These are phyloP conservation scores for Isatis lusitanica DNA, from an alignment of 441 rosid genomes.

Conservation along the genomic window DNA sequence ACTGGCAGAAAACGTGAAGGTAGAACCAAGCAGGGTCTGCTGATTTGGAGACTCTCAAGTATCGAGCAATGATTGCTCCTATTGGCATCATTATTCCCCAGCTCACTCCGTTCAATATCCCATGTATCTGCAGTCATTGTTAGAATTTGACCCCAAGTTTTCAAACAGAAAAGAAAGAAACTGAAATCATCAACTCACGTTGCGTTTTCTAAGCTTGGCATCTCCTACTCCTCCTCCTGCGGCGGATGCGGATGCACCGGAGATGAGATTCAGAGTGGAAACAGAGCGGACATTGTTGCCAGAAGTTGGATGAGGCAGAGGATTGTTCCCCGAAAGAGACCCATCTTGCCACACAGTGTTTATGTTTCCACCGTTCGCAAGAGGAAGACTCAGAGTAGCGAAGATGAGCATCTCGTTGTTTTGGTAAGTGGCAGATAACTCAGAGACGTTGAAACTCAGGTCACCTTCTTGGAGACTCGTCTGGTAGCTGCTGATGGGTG, in stretches of 20 bases:
- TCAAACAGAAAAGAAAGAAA: neutral
- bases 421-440: conserved; percentile 49
- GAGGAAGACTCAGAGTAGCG: conserved; percentile 55
- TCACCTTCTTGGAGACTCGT: conserved; percentile 50
- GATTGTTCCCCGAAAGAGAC: conserved; percentile 46
- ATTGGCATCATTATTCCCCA: conserved; percentile 88
- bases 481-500: conserved; percentile 52
- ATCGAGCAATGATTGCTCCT: conserved; percentile 73
- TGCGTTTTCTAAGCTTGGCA: conserved; percentile 46
- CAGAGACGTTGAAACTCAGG: conserved; percentile 65
- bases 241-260: conserved; percentile 44
- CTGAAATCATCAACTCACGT: conserved; percentile 44
- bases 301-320: conserved; percentile 42
- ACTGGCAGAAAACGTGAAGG: conserved; percentile 65
- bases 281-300: conserved; percentile 57
- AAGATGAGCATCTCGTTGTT: conserved; percentile 63
- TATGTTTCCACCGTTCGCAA: conserved; percentile 33
- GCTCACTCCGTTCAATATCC: conserved; percentile 67
- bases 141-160: neutral
- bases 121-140: conserved; percentile 62
- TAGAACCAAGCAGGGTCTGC: conserved; percentile 87
- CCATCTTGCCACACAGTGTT: conserved; percentile 91
- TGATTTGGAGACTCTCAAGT: conserved; percentile 68
- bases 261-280: conserved; percentile 57
- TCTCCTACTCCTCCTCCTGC: conserved; percentile 40